These are phyloP conservation scores for Hemileccinum impolitum DNA, from an alignment of 768 basidiomycete genomes.

Conservation along the genomic window DNA sequence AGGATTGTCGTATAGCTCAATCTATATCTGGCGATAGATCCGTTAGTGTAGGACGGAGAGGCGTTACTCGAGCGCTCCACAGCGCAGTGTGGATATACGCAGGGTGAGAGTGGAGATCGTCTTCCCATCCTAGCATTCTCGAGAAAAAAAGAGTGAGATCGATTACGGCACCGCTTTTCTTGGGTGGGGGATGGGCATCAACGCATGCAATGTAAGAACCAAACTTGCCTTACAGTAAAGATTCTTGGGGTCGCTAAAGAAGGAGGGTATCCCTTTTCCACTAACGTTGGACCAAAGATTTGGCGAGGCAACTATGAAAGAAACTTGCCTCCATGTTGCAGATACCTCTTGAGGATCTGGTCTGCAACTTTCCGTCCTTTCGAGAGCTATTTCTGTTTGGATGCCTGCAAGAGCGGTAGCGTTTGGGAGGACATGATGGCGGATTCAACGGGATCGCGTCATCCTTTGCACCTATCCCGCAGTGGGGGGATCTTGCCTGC, in stretches of 20 bases:
- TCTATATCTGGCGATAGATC: conserved; percentile 57
- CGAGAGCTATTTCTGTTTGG: conserved; percentile 86
- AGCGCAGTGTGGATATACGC: conserved; percentile 72
- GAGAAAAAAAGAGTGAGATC: neutral
- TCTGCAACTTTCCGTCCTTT: conserved; percentile 90
- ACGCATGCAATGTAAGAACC: conserved; percentile 82
- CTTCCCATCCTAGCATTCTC: conserved; percentile 82
- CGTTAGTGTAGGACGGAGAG: conserved; percentile 8
- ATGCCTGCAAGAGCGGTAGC: conserved; percentile 76
- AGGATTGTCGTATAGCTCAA: conserved; percentile 69
- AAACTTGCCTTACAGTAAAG: conserved; percentile 87
- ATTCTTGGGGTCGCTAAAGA: conserved; percentile 89
- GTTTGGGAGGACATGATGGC: conserved; percentile 20
- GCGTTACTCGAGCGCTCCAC: conserved; percentile 61
- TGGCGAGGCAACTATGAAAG: no score
- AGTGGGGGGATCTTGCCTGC: no score
- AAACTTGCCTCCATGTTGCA: conserved; percentile 86
- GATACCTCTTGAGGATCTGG: conserved; percentile 91
- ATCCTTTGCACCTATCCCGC: no score
- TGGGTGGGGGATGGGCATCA: neutral
- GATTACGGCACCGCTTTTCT: conserved; percentile 2
- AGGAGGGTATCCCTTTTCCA: conserved; percentile 83
- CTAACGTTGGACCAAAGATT: conserved; percentile 39
- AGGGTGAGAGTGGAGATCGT: conserved; percentile 72
- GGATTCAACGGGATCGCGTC: no score